Evolutionary conservation across 2,329 filamentous ascomycete species (phyloP).

Genomic region (Ramichloridium luteum): DNA sequence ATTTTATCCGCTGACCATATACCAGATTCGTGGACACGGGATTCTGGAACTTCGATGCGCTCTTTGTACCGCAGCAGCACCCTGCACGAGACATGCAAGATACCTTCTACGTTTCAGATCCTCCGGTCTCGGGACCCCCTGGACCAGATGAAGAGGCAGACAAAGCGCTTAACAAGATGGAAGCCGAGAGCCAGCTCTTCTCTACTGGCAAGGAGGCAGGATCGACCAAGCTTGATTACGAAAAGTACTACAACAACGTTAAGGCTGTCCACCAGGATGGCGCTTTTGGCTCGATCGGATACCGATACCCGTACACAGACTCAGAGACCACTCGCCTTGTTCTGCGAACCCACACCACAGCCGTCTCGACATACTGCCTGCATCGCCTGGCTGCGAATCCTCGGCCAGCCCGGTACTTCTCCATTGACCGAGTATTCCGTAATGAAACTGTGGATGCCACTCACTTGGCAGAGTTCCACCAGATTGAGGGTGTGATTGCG

Average conservation of each 20-base stretch:
- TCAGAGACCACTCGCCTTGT: slow-evolving; percentile 81
- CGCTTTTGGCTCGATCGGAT: slow-evolving; percentile 89
- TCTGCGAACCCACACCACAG: slow-evolving; percentile 90
- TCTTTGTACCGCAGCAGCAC: slow-evolving; percentile 96
- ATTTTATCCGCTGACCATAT: slow-evolving; percentile 4
- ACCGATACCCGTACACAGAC: slow-evolving; percentile 85
- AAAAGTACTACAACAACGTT: slow-evolving; percentile 80
- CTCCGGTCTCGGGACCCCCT: slow-evolving; percentile 57
- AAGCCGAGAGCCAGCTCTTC: slow-evolving; percentile 38
- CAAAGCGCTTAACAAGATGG: slow-evolving; percentile 37
- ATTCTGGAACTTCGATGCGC: slow-evolving; percentile 98
- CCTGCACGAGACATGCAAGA: slow-evolving; percentile 95
- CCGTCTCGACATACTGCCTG: slow-evolving; percentile 80
- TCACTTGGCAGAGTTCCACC: slow-evolving; percentile 95
- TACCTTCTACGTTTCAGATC: slow-evolving; percentile 96
- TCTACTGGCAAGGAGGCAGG: slow-evolving; percentile 37
- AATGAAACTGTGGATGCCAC: slow-evolving; percentile 97
- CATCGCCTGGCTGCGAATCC: slow-evolving; percentile 77
- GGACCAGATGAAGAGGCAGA: slow-evolving; percentile 42
- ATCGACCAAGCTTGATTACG: slow-evolving; percentile 48
- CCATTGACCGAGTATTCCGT: slow-evolving; percentile 93
- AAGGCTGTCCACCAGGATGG: slow-evolving; percentile 78
- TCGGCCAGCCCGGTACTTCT: slow-evolving; percentile 89
- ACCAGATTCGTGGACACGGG: slow-evolving; percentile 79
- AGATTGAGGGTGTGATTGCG: slow-evolving; percentile 95